Conservation (phyloP, 306 rosid species). For the Pachyrhizus erosus region DNA sequence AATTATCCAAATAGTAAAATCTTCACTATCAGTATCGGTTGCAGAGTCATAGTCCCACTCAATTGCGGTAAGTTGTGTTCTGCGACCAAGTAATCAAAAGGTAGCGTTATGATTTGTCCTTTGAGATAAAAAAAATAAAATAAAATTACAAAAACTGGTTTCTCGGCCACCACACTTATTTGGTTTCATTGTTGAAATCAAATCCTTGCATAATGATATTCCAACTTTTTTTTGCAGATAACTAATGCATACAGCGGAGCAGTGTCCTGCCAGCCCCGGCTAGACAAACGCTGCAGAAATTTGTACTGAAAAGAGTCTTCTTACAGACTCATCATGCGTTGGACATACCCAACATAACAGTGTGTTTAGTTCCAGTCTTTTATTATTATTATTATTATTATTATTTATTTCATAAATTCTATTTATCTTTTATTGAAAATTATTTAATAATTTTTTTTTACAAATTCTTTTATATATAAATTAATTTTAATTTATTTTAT, state of each 20-base stretch:
- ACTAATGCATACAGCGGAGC: constrained; percentile 23
- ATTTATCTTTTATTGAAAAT: too few species aligned
- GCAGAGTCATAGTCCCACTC: not conserved
- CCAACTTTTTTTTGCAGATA: not conserved
- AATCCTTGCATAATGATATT: not conserved
- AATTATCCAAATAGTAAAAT: not conserved
- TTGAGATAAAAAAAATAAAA: not conserved
- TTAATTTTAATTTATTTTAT: too few species aligned
- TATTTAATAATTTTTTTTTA: too few species aligned
- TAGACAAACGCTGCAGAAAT: constrained; percentile 5
- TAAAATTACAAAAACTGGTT: not conserved
- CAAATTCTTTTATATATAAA: too few species aligned
- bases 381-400: too few species aligned
- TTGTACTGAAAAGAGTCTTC: not conserved
- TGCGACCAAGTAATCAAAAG: not conserved
- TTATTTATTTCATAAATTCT: too few species aligned
- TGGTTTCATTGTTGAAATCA: not conserved
- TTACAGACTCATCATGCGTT: constrained; percentile 15
- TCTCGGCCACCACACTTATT: not conserved
- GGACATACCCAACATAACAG: not conserved
- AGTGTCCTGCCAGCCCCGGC: not conserved
- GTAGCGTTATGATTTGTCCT: not conserved
- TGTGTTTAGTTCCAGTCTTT: not conserved
- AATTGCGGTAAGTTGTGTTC: not conserved
- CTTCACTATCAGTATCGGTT: too few species aligned